Evolutionary conservation across 345 rosid genomes (phyloP).

Genomic region (Gossypium australe): DNA sequence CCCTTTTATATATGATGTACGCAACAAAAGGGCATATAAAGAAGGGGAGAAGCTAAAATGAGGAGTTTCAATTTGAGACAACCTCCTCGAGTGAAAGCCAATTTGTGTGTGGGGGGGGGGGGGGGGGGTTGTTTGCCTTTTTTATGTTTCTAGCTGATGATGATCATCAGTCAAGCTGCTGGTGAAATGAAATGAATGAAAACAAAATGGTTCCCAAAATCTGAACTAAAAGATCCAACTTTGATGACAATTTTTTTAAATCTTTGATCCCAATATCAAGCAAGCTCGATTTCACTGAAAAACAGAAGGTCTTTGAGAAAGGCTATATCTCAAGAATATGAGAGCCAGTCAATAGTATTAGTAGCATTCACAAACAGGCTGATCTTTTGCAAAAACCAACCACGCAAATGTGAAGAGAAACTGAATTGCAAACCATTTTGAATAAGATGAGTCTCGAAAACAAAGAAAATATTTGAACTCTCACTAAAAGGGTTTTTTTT

Average conservation of each 20-base stretch:
- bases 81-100: constrained; percentile 19
- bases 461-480: constrained; percentile 8
- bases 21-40: not conserved
- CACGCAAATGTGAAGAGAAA: constrained; percentile 15
- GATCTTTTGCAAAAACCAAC: constrained; percentile 8
- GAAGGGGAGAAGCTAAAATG: constrained; percentile 3
- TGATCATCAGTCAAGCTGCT: not conserved
- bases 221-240: constrained; percentile 5
- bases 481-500: not conserved
- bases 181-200: not conserved
- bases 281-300: constrained; percentile 3
- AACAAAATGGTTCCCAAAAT: not conserved
- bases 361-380: constrained; percentile 27
- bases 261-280: not conserved
- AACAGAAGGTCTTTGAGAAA: not conserved
- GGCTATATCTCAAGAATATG: constrained; percentile 32
- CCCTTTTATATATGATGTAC: constrained; percentile 22
- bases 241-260: not conserved
- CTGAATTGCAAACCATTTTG: constrained; percentile 34
- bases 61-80: not conserved
- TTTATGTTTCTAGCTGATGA: not conserved
- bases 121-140: not conserved
- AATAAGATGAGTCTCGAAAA: not conserved
- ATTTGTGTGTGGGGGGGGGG: not conserved
- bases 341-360: constrained; percentile 29